Percentiles rank a stretch among this genome's conserved stretches.
Conservation (phyloP, 2,329 filamentous ascomycete genomes). For the Scytalidium sp. region DNA sequence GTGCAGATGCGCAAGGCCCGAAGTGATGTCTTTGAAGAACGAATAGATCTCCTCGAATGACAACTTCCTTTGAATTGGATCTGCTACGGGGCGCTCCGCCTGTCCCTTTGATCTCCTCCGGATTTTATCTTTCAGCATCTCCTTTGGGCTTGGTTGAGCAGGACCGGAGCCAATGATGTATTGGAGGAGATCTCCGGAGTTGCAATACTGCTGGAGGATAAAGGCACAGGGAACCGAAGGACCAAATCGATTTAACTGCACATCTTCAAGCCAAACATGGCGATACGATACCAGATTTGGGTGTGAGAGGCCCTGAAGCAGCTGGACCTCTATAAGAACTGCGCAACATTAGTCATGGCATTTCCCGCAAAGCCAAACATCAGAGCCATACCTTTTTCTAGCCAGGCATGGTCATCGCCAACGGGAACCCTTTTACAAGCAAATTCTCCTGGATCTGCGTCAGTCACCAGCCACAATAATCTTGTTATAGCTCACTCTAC, state of each 20-base stretch:
- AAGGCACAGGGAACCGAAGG: constrained; percentile 93
- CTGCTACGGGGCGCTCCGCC: constrained; percentile 48
- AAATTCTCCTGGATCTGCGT: constrained; percentile 58
- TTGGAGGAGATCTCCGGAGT: constrained; percentile 83
- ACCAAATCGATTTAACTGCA: constrained; percentile 78
- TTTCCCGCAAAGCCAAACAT: neutral
- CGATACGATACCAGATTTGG: constrained; percentile 95
- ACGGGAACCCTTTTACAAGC: constrained; percentile 97
- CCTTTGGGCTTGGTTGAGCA: constrained; percentile 63
- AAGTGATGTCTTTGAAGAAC: constrained; percentile 93
- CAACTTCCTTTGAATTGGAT: constrained; percentile 33
- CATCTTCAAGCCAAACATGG: constrained; percentile 95
- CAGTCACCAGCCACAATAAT: constrained; percentile 7
- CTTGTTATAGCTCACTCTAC: constrained; percentile 12
- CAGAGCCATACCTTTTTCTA: constrained; percentile 62
- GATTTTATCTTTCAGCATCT: constrained; percentile 85
- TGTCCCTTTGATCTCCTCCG: constrained; percentile 79
- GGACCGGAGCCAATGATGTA: constrained; percentile 73
- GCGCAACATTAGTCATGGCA: constrained; percentile 9
- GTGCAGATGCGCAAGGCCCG: constrained; percentile 86
- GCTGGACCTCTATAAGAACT: constrained; percentile 86
- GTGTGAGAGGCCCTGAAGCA: constrained; percentile 87
- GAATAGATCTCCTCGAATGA: constrained; percentile 93
- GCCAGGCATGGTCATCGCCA: constrained; percentile 89
- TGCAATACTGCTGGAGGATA: constrained; percentile 97